Evolutionary conservation across 305 asterid genomes (phyloP).

Genomic region (Solanum hybrid): DNA sequence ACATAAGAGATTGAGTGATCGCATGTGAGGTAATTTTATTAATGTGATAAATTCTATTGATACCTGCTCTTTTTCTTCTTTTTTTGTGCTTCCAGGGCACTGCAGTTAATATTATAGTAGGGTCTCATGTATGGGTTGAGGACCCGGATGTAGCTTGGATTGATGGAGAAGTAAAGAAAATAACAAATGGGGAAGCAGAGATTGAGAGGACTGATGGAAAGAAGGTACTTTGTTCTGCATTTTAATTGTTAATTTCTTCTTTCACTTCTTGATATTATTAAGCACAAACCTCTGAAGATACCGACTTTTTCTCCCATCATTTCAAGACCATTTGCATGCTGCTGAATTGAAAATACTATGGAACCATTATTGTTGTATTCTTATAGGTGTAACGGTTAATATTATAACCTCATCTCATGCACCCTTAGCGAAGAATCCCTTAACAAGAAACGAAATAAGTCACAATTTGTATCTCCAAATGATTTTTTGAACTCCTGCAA

Average conservation of each 20-base stretch:
- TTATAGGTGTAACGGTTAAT: neutral
- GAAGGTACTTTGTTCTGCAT: conserved; percentile 39
- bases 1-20: neutral
- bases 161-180: conserved; percentile 77
- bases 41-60: neutral
- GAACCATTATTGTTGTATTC: neutral
- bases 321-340: neutral
- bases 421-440: neutral
- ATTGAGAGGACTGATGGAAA: conserved; percentile 66
- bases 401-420: neutral
- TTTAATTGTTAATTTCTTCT: neutral
- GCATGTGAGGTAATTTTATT: neutral
- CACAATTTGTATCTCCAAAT: neutral
- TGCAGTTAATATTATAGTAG: conserved; percentile 79
- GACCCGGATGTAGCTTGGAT: conserved; percentile 72
- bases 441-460: neutral
- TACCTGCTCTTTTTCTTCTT: neutral
- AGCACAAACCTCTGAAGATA: neutral
- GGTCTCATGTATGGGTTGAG: conserved; percentile 92
- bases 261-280: neutral
- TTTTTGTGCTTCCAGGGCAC: conserved; percentile 49
- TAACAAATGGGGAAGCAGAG: conserved; percentile 65
- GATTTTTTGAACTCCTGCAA: neutral
- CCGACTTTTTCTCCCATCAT: neutral
- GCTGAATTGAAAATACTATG: neutral